Evolutionary conservation across 2,329 filamentous ascomycete species (phyloP).

Genomic region (Cytospora mali): DNA sequence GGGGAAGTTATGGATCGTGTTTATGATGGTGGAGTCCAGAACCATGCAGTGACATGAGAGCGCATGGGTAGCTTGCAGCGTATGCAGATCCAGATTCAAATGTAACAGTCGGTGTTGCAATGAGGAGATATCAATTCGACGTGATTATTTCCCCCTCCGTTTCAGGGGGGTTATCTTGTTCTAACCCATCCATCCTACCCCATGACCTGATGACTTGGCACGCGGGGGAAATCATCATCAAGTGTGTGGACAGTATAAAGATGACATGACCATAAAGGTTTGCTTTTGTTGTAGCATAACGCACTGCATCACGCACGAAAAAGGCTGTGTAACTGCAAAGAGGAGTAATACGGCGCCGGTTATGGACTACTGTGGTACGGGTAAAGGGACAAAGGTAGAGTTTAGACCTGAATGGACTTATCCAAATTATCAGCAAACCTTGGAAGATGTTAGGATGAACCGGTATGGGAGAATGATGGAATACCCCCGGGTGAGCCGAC

Average conservation of each 20-base stretch:
- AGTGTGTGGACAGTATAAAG: background rate
- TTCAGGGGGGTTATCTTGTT: background rate
- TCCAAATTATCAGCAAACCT: background rate
- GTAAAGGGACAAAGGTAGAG: background rate
- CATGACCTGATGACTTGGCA: background rate
- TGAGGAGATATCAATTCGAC: background rate
- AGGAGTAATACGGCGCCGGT: background rate
- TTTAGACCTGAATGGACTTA: background rate
- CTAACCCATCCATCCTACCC: background rate
- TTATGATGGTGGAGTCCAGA: background rate
- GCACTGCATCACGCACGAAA: background rate
- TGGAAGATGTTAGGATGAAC: background rate
- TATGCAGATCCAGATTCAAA: conserved; percentile 13
- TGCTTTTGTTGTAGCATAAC: background rate
- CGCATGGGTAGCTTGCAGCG: conserved; percentile 21
- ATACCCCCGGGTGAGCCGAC: background rate
- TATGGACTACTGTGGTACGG: background rate
- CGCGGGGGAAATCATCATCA: background rate
- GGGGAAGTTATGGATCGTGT: background rate
- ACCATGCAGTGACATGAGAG: background rate
- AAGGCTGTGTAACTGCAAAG: background rate
- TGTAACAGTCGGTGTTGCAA: conserved; percentile 3
- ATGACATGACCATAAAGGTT: background rate
- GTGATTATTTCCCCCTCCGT: background rate
- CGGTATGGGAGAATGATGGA: background rate